Percentiles rank a stretch among this genome's conserved stretches.
Evolutionary conservation across 768 basidiomycete species (phyloP).

Genomic region (Xanthoconium purpureum): DNA sequence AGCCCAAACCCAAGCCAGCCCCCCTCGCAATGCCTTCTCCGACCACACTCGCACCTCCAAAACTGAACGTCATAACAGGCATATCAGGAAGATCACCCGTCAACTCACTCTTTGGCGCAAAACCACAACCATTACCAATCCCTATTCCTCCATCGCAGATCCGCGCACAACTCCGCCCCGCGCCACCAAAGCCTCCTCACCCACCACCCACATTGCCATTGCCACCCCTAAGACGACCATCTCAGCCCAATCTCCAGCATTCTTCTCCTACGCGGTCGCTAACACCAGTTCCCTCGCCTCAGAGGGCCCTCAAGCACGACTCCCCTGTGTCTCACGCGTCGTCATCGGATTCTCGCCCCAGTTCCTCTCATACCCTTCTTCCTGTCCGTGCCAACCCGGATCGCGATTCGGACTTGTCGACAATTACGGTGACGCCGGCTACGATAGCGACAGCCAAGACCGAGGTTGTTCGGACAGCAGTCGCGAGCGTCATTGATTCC

Average conservation of each 20-base stretch:
- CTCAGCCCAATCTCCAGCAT: constrained; percentile 14
- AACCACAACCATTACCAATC: constrained; percentile 25
- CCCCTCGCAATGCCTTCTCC: constrained; percentile 8
- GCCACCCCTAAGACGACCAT: constrained; percentile 20
- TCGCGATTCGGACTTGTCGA: constrained; percentile 37
- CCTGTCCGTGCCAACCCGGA: constrained; percentile 14
- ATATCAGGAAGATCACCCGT: constrained; percentile 24
- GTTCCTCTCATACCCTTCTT: constrained; percentile 21
- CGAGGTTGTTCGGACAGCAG: constrained; percentile 47
- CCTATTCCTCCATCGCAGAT: constrained; percentile 29
- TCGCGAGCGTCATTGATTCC: constrained; percentile 49
- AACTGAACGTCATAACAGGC: constrained; percentile 18
- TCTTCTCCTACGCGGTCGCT: constrained; percentile 5
- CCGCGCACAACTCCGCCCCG: constrained; percentile 28
- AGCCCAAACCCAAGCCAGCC: constrained; percentile 18
- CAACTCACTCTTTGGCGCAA: constrained; percentile 21
- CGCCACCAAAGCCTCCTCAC: constrained; percentile 22
- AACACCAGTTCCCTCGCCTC: constrained; percentile 9
- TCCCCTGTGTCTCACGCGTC: background rate
- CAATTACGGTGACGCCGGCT: constrained; percentile 41
- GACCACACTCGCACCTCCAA: constrained; percentile 15
- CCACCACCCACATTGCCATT: constrained; percentile 22
- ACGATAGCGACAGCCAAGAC: constrained; percentile 46
- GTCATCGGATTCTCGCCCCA: constrained; percentile 8
- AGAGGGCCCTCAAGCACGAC: background rate